Conservation (phyloP, 192 early-diverging fungal genomes). For the Umbelopsis vinacea region DNA sequence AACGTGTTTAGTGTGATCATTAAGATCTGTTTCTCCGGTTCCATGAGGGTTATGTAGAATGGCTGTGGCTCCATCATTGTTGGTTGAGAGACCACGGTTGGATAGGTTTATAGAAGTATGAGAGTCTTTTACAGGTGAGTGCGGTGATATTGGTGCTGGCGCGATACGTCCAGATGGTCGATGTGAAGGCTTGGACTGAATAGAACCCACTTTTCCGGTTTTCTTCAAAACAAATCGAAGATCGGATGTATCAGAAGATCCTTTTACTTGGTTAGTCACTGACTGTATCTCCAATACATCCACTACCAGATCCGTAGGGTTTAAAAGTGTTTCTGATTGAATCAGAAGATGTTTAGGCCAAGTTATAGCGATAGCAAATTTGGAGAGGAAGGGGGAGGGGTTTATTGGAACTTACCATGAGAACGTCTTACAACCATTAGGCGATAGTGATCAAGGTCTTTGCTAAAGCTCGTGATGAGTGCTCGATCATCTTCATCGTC, state of each 20-base stretch:
- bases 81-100: background rate
- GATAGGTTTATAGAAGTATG: background rate
- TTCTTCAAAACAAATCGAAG: constrained; percentile 11
- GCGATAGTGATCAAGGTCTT: constrained; percentile 6
- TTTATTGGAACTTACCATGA: background rate
- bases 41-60: background rate
- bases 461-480: constrained; percentile 2
- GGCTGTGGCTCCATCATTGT: background rate
- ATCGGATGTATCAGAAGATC: constrained; percentile 10
- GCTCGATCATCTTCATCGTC: constrained; percentile 11
- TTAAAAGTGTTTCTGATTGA: background rate
- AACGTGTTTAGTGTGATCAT: background rate
- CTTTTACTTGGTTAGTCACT: background rate
- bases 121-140: background rate
- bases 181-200: background rate
- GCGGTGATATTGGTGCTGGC: background rate
- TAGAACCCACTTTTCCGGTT: background rate
- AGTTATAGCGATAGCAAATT: background rate
- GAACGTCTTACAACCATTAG: background rate
- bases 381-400: background rate
- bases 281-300: constrained; percentile 4
- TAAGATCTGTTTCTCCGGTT: background rate
- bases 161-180: constrained; percentile 1
- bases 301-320: constrained; percentile 1
- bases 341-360: background rate